phyloP scores from a whole-genome alignment of 768 basidiomycete species.

The Mycena epipterygia region DNA sequence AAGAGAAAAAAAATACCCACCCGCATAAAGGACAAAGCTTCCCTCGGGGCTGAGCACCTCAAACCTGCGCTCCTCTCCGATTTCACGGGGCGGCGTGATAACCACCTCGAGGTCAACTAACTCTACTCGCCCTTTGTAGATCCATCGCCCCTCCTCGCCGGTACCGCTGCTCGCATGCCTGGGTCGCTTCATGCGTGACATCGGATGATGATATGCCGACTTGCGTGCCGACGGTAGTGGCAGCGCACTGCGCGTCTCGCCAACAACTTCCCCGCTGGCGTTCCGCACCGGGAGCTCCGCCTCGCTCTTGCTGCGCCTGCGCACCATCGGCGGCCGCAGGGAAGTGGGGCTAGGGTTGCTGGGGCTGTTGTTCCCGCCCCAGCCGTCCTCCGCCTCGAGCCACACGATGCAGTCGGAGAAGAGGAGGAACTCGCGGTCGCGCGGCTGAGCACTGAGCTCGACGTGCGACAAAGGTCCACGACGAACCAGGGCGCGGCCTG shows the following conservation, averaged over 20 bases:
- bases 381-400: constrained; percentile 63
- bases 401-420: constrained; percentile 88
- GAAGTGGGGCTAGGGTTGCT: background rate
- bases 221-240: constrained; percentile 39
- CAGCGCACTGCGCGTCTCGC: constrained; percentile 20
- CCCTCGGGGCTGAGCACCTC: constrained; percentile 84
- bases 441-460: constrained; percentile 63
- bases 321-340: constrained; percentile 50
- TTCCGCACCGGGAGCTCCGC: constrained; percentile 59
- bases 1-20: constrained; percentile 52
- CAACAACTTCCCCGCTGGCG: constrained; percentile 24
- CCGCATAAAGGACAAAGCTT: constrained; percentile 81
- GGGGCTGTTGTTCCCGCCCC: constrained; percentile 37
- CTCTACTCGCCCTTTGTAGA: constrained; percentile 76
- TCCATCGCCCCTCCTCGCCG: constrained; percentile 75
- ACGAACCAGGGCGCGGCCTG: constrained; percentile 85
- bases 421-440: constrained; percentile 80
- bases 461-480: constrained; percentile 73
- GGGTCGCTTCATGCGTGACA: constrained; percentile 36
- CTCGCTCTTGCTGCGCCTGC: constrained; percentile 73
- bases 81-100: constrained; percentile 59
- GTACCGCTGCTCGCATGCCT: constrained; percentile 46
- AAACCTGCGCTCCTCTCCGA: constrained; percentile 69
- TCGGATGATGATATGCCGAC: constrained; percentile 40
- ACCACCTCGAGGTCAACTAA: constrained; percentile 86